These are phyloP conservation scores for Phyllosticta citribraziliensis DNA, from an alignment of 2,329 filamentous ascomycete genomes.

Conservation along the genomic window DNA sequence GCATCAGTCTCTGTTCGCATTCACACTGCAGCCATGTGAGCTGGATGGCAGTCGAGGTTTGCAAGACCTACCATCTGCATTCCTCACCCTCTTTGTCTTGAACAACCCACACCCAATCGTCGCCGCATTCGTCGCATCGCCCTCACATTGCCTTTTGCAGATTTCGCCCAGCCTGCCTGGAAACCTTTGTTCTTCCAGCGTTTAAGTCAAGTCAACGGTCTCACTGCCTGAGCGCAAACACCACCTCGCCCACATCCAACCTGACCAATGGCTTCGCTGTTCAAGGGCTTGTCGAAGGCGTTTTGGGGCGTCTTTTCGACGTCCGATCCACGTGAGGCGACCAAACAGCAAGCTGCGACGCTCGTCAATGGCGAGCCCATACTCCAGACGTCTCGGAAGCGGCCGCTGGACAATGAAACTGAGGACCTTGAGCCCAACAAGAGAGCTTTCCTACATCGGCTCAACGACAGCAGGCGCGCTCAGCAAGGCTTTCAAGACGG, in stretches of 20 bases:
- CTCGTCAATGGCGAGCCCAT: not conserved
- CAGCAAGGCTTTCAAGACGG: not conserved
- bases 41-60: not conserved
- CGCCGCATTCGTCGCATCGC: not conserved
- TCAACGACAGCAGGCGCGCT: not conserved
- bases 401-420: not conserved
- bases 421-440: not conserved
- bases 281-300: not conserved
- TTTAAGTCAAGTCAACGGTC: not conserved
- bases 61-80: not conserved
- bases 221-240: not conserved
- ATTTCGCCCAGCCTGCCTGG: not conserved
- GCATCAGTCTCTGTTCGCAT: not conserved
- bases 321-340: not conserved
- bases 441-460: not conserved
- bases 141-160: not conserved
- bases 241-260: not conserved
- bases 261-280: not conserved
- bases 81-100: not conserved
- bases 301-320: not conserved
- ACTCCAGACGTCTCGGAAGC: not conserved
- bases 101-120: not conserved
- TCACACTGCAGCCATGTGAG: not conserved
- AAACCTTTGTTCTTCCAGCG: not conserved
- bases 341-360: not conserved